Conservation (phyloP, 345 rosid species). For the Sisymbrium altissimum region DNA sequence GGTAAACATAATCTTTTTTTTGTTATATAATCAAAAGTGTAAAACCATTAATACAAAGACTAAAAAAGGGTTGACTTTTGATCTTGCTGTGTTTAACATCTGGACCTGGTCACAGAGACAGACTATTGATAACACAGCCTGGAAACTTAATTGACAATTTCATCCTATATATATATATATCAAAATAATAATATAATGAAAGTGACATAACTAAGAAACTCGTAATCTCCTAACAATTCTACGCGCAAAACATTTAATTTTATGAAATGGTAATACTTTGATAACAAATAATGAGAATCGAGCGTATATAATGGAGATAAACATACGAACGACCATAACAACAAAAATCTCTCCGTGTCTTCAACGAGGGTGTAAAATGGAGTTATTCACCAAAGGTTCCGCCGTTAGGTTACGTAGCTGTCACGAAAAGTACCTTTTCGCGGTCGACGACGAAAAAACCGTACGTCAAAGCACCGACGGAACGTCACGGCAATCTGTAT, state of each 20-base stretch:
- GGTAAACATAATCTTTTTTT: too few species aligned
- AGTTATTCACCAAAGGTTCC: constrained; percentile 50
- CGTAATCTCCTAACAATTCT: not conserved
- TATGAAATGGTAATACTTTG: constrained; percentile 1
- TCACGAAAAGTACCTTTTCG: constrained; percentile 70
- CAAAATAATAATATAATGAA: not conserved
- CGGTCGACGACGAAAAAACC: constrained; percentile 57
- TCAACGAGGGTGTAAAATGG: constrained; percentile 43
- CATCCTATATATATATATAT: not conserved
- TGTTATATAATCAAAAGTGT: not conserved
- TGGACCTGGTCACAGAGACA: not conserved
- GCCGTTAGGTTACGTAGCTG: constrained; percentile 80
- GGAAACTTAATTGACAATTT: constrained; percentile 1
- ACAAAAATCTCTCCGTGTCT: not conserved
- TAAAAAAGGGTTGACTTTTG: too few species aligned
- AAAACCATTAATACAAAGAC: not conserved
- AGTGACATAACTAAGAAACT: not conserved
- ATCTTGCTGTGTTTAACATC: not conserved
- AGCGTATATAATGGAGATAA: not conserved
- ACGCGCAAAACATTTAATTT: constrained; percentile 7
- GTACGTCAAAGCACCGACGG: constrained; percentile 69
- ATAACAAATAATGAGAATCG: not conserved
- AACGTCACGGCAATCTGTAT: constrained; percentile 43
- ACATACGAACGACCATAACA: not conserved
- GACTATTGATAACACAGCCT: constrained; percentile 17